Percentiles rank a stretch among this genome's conserved stretches.
These are phyloP conservation scores for Xanthoparmelia taractica DNA, from an alignment of 495 filamentous ascomycete species.

Conservation along the genomic window DNA sequence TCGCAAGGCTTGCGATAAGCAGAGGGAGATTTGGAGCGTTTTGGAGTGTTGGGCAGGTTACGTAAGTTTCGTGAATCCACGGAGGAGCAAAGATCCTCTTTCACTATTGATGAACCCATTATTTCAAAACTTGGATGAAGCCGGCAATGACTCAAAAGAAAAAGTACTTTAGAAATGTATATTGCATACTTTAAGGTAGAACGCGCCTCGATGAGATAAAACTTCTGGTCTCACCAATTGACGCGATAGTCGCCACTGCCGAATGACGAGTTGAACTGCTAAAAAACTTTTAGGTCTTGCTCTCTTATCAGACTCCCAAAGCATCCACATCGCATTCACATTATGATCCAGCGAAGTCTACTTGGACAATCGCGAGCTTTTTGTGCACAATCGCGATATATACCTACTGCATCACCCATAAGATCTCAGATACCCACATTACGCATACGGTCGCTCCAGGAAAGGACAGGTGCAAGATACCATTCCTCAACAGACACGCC, in stretches of 20 bases:
- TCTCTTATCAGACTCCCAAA: not conserved
- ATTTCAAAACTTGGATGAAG: not conserved
- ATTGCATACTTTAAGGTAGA: too few species aligned
- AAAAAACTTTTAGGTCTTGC: slow-evolving; percentile 1
- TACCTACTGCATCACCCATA: not conserved
- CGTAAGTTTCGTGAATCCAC: too few species aligned
- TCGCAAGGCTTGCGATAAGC: slow-evolving; percentile 24
- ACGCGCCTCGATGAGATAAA: too few species aligned
- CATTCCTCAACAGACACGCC: slow-evolving; percentile 20
- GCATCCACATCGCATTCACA: not conserved
- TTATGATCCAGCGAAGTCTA: slow-evolving; percentile 26
- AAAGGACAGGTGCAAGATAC: slow-evolving; percentile 13
- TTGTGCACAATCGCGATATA: not conserved
- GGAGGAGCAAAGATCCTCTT: not conserved
- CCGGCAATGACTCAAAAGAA: not conserved
- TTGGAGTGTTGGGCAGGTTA: not conserved
- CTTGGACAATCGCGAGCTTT: slow-evolving; percentile 14
- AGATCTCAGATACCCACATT: slow-evolving; percentile 13
- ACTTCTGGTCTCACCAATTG: too few species aligned
- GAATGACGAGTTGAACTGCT: slow-evolving; percentile 14
- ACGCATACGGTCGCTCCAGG: slow-evolving; percentile 14
- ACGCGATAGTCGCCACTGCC: slow-evolving; percentile 4
- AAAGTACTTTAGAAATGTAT: too few species aligned
- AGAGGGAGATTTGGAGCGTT: slow-evolving; percentile 21
- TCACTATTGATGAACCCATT: not conserved